Evolutionary conservation across 2,329 filamentous ascomycete species (phyloP).

Genomic region (Trichophyton equinum): DNA sequence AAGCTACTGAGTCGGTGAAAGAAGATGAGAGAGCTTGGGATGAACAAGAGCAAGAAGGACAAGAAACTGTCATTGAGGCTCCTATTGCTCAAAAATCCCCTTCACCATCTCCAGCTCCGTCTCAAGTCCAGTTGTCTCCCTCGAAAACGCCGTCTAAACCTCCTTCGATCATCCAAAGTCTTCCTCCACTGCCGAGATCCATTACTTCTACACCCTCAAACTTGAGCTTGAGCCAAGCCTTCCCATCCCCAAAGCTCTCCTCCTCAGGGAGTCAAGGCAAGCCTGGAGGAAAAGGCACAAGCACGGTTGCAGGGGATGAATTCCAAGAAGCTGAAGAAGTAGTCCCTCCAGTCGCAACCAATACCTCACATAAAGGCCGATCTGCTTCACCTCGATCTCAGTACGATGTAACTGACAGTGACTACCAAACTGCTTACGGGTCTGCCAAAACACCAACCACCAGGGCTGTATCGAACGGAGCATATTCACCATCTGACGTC

Average conservation of each 20-base stretch:
- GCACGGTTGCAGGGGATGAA: background rate
- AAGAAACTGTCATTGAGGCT: conserved; percentile 5
- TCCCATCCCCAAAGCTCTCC: conserved; percentile 2
- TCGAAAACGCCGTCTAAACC: conserved; percentile 3
- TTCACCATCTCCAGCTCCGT: background rate
- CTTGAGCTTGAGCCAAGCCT: conserved; percentile 7
- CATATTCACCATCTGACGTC: conserved; percentile 5
- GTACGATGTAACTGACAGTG: conserved; percentile 9
- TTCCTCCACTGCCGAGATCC: conserved; percentile 11
- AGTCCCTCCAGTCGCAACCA: background rate
- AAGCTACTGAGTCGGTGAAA: conserved; percentile 2
- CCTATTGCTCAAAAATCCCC: background rate
- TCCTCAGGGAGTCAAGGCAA: background rate
- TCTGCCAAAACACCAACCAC: conserved; percentile 5
- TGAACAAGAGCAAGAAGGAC: conserved; percentile 9
- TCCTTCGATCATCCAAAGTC: conserved; percentile 14
- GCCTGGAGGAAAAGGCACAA: background rate
- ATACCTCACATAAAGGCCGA: background rate
- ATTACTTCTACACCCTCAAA: conserved; percentile 9
- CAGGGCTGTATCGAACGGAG: conserved; percentile 6
- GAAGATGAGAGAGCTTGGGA: background rate
- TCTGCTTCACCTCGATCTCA: conserved; percentile 1
- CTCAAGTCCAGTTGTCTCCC: conserved; percentile 8
- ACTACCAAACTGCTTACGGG: conserved; percentile 6
- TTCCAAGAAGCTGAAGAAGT: background rate